Conservation (phyloP, 2,329 filamentous ascomycete species). For the Stachybotrys elegans region DNA sequence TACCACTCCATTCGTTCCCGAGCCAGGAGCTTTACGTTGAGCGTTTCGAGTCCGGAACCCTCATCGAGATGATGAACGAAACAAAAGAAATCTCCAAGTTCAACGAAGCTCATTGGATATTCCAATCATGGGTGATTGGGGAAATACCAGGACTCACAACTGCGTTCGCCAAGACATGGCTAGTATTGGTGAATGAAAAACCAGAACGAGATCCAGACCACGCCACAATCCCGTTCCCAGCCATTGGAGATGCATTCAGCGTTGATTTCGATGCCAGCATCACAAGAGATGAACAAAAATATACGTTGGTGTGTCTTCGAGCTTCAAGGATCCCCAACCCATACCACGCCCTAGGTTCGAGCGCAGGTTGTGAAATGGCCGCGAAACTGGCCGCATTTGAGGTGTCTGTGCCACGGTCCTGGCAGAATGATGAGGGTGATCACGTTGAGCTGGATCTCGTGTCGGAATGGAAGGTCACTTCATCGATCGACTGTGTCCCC, state of each 20-base stretch:
- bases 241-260: slow-evolving; percentile 19
- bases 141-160: slow-evolving; percentile 22
- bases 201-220: slow-evolving; percentile 13
- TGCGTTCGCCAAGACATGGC: slow-evolving; percentile 24
- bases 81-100: slow-evolving; percentile 15
- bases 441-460: slow-evolving; percentile 44
- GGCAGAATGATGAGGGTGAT: slow-evolving; percentile 15
- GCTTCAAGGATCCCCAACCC: slow-evolving; percentile 24
- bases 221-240: slow-evolving; percentile 19
- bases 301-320: slow-evolving; percentile 18
- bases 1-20: slow-evolving; percentile 15
- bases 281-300: slow-evolving; percentile 11
- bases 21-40: slow-evolving; percentile 17
- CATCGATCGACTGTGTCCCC: slow-evolving; percentile 22
- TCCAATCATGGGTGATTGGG: slow-evolving; percentile 23
- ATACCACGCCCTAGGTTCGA: slow-evolving; percentile 20
- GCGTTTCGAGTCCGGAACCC: slow-evolving; percentile 24
- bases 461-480: slow-evolving; percentile 59
- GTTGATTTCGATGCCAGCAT: slow-evolving; percentile 20
- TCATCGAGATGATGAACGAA: slow-evolving; percentile 30
- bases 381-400: slow-evolving; percentile 27
- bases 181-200: slow-evolving; percentile 26
- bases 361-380: too few species aligned
- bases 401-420: slow-evolving; percentile 26
- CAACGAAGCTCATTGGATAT: slow-evolving; percentile 16